phyloP scores from a whole-genome alignment of 495 filamentous ascomycete genomes.

The Aspergillus affinis region DNA sequence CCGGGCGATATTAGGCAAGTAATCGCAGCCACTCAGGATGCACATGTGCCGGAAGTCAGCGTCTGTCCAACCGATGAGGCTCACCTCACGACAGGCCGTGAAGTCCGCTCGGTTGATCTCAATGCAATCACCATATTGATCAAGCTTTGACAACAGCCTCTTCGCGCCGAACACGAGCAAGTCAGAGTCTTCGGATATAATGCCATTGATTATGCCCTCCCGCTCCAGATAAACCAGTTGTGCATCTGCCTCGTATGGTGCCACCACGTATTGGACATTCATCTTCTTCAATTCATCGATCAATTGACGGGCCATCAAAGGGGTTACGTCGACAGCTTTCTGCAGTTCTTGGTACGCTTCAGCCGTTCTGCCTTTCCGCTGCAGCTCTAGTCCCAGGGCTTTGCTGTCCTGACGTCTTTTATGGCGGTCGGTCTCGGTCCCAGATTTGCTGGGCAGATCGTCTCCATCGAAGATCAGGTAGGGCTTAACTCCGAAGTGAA shows the following conservation, averaged over 20 bases:
- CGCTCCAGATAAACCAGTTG: conserved; percentile 93
- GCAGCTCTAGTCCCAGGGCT: conserved; percentile 70
- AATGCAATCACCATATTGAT: conserved; percentile 87
- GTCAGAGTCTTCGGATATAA: conserved; percentile 96
- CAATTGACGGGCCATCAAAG: conserved; percentile 86
- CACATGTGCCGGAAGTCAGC: conserved; percentile 91
- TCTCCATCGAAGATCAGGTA: conserved; percentile 97
- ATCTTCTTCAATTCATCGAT: conserved; percentile 87
- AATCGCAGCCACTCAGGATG: conserved; percentile 97
- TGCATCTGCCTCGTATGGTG: conserved; percentile 96
- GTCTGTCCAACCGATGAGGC: conserved; percentile 88
- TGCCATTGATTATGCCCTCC: conserved; percentile 76
- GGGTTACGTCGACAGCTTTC: conserved; percentile 94
- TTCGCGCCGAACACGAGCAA: conserved; percentile 92
- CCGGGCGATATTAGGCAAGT: conserved; percentile 75
- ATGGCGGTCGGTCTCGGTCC: conserved; percentile 74
- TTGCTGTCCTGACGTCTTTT: conserved; percentile 72
- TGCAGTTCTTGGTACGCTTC: conserved; percentile 87
- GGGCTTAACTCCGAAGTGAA: conserved; percentile 87
- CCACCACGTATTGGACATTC: conserved; percentile 84
- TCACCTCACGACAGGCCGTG: conserved; percentile 82
- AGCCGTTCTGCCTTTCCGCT: conserved; percentile 72
- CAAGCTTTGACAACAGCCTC: conserved; percentile 87
- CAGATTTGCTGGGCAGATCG: conserved; percentile 90
- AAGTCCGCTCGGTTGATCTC: conserved; percentile 89